phyloP scores from a whole-genome alignment of 1,139 yeast species.

The Zhuliangozyma blackwelliae region DNA sequence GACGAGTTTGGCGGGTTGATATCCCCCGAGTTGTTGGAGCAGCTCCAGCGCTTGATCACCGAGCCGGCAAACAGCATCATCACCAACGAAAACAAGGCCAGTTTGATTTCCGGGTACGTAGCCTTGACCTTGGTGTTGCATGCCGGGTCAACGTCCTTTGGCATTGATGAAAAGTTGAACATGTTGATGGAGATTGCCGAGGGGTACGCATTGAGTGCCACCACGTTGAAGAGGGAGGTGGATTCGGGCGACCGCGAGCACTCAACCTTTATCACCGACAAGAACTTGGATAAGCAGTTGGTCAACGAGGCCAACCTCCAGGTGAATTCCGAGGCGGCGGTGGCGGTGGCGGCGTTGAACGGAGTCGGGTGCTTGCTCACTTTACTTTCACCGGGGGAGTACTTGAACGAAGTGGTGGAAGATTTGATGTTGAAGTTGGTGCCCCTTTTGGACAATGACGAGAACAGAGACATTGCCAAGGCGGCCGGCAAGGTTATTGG shows the following conservation, averaged over 20 bases:
- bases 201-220: constrained; percentile 37
- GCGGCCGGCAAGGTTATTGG: constrained; percentile 63
- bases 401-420: constrained; percentile 39
- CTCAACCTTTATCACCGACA: constrained; percentile 37
- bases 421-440: constrained; percentile 35
- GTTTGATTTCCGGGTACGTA: constrained; percentile 42
- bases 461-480: constrained; percentile 35
- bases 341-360: constrained; percentile 44
- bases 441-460: constrained; percentile 41
- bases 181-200: constrained; percentile 46
- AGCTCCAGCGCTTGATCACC: constrained; percentile 28
- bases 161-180: constrained; percentile 42
- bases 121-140: constrained; percentile 41
- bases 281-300: constrained; percentile 33
- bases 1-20: constrained; percentile 50
- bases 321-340: constrained; percentile 32
- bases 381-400: constrained; percentile 34
- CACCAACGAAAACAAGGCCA: constrained; percentile 38
- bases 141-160: constrained; percentile 48
- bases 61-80: constrained; percentile 31
- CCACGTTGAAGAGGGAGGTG: constrained; percentile 28
- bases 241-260: constrained; percentile 43
- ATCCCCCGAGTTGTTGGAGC: constrained; percentile 34
- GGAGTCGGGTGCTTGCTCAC: constrained; percentile 47
- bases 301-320: constrained; percentile 31